Evolutionary conservation across 257 asterid species (phyloP), one percentile per base, ranked within the genome.

Genomic region (Solanum tarijense): DNA sequence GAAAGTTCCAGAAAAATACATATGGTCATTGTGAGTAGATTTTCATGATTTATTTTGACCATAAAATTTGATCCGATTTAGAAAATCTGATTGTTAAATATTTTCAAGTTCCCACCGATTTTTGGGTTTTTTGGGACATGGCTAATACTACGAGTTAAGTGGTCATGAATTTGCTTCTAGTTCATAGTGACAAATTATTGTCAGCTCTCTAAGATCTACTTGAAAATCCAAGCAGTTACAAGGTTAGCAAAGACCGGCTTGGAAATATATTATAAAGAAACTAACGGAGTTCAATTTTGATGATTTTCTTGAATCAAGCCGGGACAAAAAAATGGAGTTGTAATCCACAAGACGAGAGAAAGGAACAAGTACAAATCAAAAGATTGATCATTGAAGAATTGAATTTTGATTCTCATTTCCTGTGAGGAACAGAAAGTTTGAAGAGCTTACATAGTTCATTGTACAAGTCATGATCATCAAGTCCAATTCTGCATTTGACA

Each of bases 401-500:
- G 12, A 41, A 14, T 85, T 48, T 39, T 39, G 68, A 68, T 41
- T 41, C 38, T 25, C 65, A 7, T 14, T 41, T 39, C 38, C 36
- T 8, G 3, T 41, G 23, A 43, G 25, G 11, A 58, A 41, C 13
- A 9, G 41, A n/a, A 36, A 75, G 65, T 83, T 60, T 71, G 88
- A 89, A 86, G 82, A 87, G 91, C 99, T 93, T 91, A 97, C 98
- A 97, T 74, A 97, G 95, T 90, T 95, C 98, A 78, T 95, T 90
- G 89, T 96, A 97, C 2, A 96, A 97, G 90, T 96, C 99, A 83
- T 89, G 97, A 88, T 93, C 88, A 93, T 97, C 98, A 75, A 97
- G 97, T 81, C 98, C 99, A 62, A 95, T 97, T 81, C 98, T 94
- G 93, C 98, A 96, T 92, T 97, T 96, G 48, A 97, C 99, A 85